These are phyloP conservation scores for Platanthera zijinensis DNA, from an alignment of 106 monocot genomes.

Conservation along the genomic window DNA sequence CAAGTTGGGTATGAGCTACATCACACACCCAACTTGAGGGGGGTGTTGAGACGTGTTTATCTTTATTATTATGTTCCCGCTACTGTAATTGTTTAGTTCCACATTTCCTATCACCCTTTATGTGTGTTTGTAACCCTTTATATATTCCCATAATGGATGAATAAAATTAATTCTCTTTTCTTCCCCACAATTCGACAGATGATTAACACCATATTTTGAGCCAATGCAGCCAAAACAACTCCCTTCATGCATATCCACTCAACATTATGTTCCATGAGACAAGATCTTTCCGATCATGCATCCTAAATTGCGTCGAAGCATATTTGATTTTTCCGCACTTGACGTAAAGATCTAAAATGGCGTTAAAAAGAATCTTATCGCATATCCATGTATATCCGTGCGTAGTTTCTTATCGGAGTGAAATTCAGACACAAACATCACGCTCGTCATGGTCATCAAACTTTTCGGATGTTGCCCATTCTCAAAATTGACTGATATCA, in stretches of 20 bases:
- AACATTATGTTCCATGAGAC: conserved; percentile 88
- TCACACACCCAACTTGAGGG: too few species aligned
- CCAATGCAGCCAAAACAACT: conserved; percentile 50
- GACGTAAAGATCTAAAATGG: conserved; percentile 69
- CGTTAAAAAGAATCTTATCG: conserved; percentile 53
- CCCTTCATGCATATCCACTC: conserved; percentile 42
- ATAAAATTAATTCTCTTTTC: too few species aligned
- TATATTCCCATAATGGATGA: too few species aligned
- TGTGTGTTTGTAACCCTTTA: too few species aligned
- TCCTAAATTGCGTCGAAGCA: conserved; percentile 47
- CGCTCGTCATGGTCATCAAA: conserved; percentile 77
- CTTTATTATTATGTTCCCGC: too few species aligned
- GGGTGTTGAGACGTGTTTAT: too few species aligned
- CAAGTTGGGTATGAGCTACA: too few species aligned
- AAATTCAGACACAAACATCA: conserved; percentile 47
- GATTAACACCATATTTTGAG: conserved; percentile 33
- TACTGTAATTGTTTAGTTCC: too few species aligned
- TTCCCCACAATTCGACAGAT: too few species aligned
- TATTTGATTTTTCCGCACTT: conserved; percentile 72
- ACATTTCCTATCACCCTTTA: too few species aligned
- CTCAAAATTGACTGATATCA: conserved; percentile 80
- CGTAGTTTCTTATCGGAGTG: conserved; percentile 24
- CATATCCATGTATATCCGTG: conserved; percentile 59
- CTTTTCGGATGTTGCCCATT: conserved; percentile 42
- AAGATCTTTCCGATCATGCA: conserved; percentile 40